phyloP scores from a whole-genome alignment of 1,284 basidiomycete species.

The Schizophyllum amplum region DNA sequence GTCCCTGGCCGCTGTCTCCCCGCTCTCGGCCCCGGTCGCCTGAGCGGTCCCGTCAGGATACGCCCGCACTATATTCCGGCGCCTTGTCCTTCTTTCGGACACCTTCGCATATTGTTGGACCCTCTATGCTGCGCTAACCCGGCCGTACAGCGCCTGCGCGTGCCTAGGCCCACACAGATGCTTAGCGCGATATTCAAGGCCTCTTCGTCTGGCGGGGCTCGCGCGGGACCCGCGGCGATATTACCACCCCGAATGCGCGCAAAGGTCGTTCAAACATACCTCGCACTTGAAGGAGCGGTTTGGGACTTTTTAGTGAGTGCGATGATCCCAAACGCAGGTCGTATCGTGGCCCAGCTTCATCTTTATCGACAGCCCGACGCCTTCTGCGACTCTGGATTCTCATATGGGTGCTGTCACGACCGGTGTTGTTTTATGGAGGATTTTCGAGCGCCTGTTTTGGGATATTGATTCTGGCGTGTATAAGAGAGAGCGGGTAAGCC shows the following conservation, averaged over 20 bases:
- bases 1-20: neutral
- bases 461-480: too few relatives aligned
- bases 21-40: too few relatives aligned
- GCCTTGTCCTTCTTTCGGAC: neutral
- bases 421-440: neutral
- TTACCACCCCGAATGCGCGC: neutral
- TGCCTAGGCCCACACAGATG: too few relatives aligned
- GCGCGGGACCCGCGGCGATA: neutral
- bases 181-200: neutral
- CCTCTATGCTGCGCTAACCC: too few relatives aligned
- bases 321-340: neutral
- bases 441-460: neutral
- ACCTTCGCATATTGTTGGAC: too few relatives aligned
- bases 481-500: neutral
- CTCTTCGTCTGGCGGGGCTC: neutral
- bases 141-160: too few relatives aligned
- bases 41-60: neutral
- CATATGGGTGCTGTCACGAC: neutral
- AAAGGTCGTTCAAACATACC: neutral
- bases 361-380: neutral
- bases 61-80: neutral
- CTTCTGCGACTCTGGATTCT: neutral
- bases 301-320: neutral
- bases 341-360: neutral
- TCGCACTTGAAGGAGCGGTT: neutral